phyloP scores from a whole-genome alignment of 2,329 filamentous ascomycete genomes.

The Colletotrichum orchidophilum region DNA sequence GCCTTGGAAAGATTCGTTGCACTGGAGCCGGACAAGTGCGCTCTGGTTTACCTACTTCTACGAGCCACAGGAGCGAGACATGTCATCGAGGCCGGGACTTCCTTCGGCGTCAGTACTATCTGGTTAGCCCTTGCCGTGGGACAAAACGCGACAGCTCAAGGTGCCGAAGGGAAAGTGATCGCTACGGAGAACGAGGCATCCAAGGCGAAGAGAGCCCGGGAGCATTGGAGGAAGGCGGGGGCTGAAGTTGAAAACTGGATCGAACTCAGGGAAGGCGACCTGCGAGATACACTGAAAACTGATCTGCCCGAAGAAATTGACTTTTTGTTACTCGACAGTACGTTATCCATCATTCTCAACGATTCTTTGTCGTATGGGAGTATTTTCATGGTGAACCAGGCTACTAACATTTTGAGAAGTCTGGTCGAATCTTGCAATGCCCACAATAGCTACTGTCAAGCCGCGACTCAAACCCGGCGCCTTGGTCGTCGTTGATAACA shows the following conservation, averaged over 20 bases:
- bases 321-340: slow-evolving; percentile 68
- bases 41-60: slow-evolving; percentile 63
- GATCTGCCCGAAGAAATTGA: slow-evolving; percentile 61
- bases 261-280: slow-evolving; percentile 66
- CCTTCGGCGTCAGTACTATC: slow-evolving; percentile 70
- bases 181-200: slow-evolving; percentile 67
- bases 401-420: slow-evolving; percentile 47
- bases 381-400: too few relatives aligned
- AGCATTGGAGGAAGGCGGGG: slow-evolving; percentile 63
- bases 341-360: slow-evolving; percentile 42
- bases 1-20: slow-evolving; percentile 64
- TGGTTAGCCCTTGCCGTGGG: slow-evolving; percentile 68
- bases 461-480: slow-evolving; percentile 56
- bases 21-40: slow-evolving; percentile 66
- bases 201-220: slow-evolving; percentile 61
- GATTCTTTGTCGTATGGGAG: too few relatives aligned
- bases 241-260: slow-evolving; percentile 58
- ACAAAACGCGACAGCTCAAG: slow-evolving; percentile 49
- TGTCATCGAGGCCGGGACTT: slow-evolving; percentile 69
- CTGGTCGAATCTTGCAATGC: slow-evolving; percentile 64
- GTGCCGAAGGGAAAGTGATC: slow-evolving; percentile 56
- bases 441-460: slow-evolving; percentile 57
- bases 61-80: slow-evolving; percentile 57
- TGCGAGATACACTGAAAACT: slow-evolving; percentile 60
- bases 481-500: slow-evolving; percentile 61